A percentile compares a stretch with the other conserved stretches of the same genome.
Conservation (phyloP, 78 protist species). For the Kipferlia bialata region DNA sequence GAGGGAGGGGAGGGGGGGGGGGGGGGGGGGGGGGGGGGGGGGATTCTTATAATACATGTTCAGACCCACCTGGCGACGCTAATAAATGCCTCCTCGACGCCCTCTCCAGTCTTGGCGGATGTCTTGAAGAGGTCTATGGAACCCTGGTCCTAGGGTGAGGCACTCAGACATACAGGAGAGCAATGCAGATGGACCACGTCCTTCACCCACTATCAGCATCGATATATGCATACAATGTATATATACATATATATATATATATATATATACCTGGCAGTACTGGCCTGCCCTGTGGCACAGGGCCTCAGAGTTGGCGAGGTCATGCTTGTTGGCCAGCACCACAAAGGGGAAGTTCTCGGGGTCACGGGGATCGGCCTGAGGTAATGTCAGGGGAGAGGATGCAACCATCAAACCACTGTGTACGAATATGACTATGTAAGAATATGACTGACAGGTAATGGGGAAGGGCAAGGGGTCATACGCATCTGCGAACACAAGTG, state of each 20-base stretch:
- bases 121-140: neutral
- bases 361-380: constrained; percentile 9
- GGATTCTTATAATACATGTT: neutral
- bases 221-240: too few relatives aligned
- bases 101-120: neutral
- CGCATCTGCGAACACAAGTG: neutral
- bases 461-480: neutral
- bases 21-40: neutral
- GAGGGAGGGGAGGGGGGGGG: too few relatives aligned
- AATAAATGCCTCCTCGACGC: neutral
- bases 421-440: too few relatives aligned
- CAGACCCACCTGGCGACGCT: neutral
- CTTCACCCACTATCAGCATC: neutral
- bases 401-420: too few relatives aligned
- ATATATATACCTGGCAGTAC: neutral
- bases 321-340: constrained; percentile 26
- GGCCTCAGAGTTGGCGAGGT: too few relatives aligned
- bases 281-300: neutral
- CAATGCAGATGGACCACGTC: neutral
- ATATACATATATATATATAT: too few relatives aligned
- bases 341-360: constrained; percentile 28
- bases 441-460: too few relatives aligned
- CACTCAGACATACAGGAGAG: neutral
- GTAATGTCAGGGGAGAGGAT: too few relatives aligned
- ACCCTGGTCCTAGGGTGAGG: neutral